phyloP scores from a whole-genome alignment of 2,329 filamentous ascomycete genomes.

The Talaromyces rugulosus region DNA sequence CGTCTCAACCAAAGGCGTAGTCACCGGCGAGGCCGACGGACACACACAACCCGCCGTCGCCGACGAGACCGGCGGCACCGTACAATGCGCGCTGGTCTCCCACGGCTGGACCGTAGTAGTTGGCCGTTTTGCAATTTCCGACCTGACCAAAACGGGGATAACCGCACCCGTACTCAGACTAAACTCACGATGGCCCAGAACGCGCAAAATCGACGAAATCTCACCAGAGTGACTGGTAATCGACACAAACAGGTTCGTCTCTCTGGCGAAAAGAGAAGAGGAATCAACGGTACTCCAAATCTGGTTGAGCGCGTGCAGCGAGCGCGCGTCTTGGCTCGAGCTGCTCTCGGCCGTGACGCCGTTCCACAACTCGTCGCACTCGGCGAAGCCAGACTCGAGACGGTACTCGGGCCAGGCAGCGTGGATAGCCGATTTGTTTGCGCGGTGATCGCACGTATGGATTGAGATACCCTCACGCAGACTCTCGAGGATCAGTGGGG shows the following conservation, averaged over 20 bases:
- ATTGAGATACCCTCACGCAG: slow-evolving; percentile 56
- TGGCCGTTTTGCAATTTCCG: slow-evolving; percentile 22
- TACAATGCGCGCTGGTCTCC: slow-evolving; percentile 28
- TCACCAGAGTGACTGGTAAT: slow-evolving; percentile 57
- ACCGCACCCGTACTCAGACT: slow-evolving; percentile 45
- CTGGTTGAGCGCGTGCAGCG: not conserved
- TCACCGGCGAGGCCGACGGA: slow-evolving; percentile 26
- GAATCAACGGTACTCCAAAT: not conserved
- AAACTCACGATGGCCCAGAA: slow-evolving; percentile 44
- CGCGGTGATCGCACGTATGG: slow-evolving; percentile 58
- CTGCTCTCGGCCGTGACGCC: slow-evolving; percentile 45
- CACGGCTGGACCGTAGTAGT: slow-evolving; percentile 23
- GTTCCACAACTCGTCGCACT: slow-evolving; percentile 53
- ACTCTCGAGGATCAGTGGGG: slow-evolving; percentile 52
- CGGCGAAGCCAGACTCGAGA: slow-evolving; percentile 51
- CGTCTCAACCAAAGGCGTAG: slow-evolving; percentile 20
- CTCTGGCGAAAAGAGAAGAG: not conserved
- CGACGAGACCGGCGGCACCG: slow-evolving; percentile 27
- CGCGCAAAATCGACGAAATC: slow-evolving; percentile 48
- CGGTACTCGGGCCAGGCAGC: slow-evolving; percentile 45
- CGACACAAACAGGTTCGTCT: slow-evolving; percentile 41
- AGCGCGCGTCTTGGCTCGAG: slow-evolving; percentile 44
- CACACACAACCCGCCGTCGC: slow-evolving; percentile 26
- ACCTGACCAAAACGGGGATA: slow-evolving; percentile 49
- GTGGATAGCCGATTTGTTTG: slow-evolving; percentile 45